Percentiles rank a stretch among this genome's conserved stretches.
Evolutionary conservation across 2,329 filamentous ascomycete genomes (phyloP).

Genomic region (Colletotrichum sp.): DNA sequence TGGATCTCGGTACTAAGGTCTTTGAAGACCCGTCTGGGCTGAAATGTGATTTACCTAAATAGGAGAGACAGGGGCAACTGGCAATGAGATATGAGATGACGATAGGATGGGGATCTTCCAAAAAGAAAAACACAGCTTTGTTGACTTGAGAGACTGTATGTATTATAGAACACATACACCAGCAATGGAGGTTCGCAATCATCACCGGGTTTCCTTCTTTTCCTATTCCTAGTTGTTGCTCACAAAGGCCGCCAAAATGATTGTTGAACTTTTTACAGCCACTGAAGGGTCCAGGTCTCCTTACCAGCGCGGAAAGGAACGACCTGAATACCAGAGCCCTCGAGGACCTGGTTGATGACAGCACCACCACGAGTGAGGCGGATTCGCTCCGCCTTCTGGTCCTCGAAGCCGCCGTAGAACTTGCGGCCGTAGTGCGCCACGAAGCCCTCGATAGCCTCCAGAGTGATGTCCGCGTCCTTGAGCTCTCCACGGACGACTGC

Average conservation of each 20-base stretch:
- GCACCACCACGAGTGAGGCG: constrained; percentile 61
- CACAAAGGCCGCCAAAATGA: not conserved
- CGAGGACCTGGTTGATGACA: constrained; percentile 59
- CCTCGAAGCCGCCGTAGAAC: constrained; percentile 58
- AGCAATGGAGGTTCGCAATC: not conserved
- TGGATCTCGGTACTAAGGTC: not conserved
- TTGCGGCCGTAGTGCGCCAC: constrained; percentile 55
- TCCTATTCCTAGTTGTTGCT: not conserved
- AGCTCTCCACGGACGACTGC: constrained; percentile 57
- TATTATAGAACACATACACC: constrained; percentile 12
- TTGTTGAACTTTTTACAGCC: constrained; percentile 33
- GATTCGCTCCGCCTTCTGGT: constrained; percentile 57
- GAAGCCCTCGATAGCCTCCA: constrained; percentile 60
- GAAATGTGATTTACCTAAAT: not conserved
- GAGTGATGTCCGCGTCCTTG: constrained; percentile 55
- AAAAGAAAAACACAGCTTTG: not conserved
- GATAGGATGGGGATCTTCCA: not conserved
- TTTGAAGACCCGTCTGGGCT: not conserved
- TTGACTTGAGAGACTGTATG: constrained; percentile 7
- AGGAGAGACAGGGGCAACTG: not conserved
- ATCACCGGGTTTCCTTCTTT: not conserved
- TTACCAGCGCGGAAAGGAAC: constrained; percentile 70
- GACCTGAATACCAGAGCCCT: constrained; percentile 62
- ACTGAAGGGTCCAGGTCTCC: constrained; percentile 59
- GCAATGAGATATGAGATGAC: constrained; percentile 15